Base-by-base conservation (phyloP, 2,329 filamentous ascomycete species). In the Pseudogymnoascus sp. region DNA sequence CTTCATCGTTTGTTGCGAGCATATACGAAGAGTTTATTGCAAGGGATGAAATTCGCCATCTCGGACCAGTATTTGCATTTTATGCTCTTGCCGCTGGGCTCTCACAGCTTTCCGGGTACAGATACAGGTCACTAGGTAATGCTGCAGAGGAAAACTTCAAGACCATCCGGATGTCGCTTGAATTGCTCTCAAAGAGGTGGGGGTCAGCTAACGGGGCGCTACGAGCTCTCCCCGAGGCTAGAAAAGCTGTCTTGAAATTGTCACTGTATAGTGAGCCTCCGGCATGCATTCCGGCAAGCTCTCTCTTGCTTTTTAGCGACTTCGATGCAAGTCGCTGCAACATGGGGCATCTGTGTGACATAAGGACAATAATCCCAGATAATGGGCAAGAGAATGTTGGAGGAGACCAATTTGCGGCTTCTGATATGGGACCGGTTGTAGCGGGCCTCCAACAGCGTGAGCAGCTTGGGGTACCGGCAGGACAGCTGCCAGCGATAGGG, bases 21-120 rank as follows among this genome's bases (percentile, higher is more conserved):
- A 62, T 62, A 10, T 62, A 50, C 33, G 60, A 62, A 33, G 60
- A 62, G 38, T 62, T 62, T 25, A 28, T 62, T 28, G 21, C 60
- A 10, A 28, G 60, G 12, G 60, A 62, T 62, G 60, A 62, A 11
- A 12, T 62, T 62, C 37, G 38, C 37, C 60, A 50, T 62, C 60
- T 62, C 3, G 60, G 37, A 18, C 60, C 60, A 12, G 21, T 10
- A 28, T 62, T 62, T 33, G 47, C 60, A 35, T 50, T 50, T 35
- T 62, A 62, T 23, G 37, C 37, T 62, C 37, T 62, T 38, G 38
- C 60, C 12, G 56, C 37, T 12, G 59, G 59, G 2, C 59, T 61
- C 35, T 61, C 59, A 14, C 59, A 61, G 35, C 59, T 61, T 61
- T 61, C 59, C 5, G 59, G 59, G 21, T 61, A 61, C 35, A 47